Evolutionary conservation across 2,329 filamentous ascomycete species (phyloP), one percentile per base, ranked within the genome.

Genomic region (Pyrenophora tritici-repentis): DNA sequence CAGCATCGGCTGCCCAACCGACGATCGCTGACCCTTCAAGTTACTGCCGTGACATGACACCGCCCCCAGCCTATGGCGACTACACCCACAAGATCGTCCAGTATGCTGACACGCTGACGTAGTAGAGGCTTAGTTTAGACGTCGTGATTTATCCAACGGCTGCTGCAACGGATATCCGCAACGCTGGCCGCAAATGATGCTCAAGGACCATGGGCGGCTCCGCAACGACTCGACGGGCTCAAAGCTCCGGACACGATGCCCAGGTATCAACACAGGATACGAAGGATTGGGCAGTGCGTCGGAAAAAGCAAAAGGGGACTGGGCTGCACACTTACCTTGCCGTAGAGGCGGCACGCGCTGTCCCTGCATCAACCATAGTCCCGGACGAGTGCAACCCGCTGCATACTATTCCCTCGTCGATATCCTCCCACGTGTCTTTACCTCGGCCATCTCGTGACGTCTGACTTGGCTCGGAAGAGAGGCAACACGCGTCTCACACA

Each of bases 71-170:
- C 32, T 36, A 44, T 34, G 18, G 29, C 36, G 42, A 44, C 42
- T 14, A 26, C 17, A 14, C 14, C 9, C 20, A n/a, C 8, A 34
- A 12, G 20, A 44, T 35, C 22, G 18, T 35, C 42, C 17, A 17
- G 14, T 29, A 18, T 44, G 22, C 33, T 37, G 42, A 29, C 42
- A 17, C 2, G 42, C 42, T 44, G 42, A 44, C 42, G 42, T 37
- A 44, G 10, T 44, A 22, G n/a, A 12, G 6, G 12, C 32, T 16
- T n/a, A 8, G 13, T 10, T 17, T 35, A 14, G 33, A 35, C 33
- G 1, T 35, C n/a, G 14, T 35, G 33, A 35, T 35, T 16, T 9
- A 35, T 35, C 14, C 33, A 14, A 16, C 33, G 9, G 14, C 33
- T 9, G n/a, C 14, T 35, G 33, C 17, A 17, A 35, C 33, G 9